phyloP scores from a whole-genome alignment of 257 asterid genomes.

The Penstemon davidsonii region DNA sequence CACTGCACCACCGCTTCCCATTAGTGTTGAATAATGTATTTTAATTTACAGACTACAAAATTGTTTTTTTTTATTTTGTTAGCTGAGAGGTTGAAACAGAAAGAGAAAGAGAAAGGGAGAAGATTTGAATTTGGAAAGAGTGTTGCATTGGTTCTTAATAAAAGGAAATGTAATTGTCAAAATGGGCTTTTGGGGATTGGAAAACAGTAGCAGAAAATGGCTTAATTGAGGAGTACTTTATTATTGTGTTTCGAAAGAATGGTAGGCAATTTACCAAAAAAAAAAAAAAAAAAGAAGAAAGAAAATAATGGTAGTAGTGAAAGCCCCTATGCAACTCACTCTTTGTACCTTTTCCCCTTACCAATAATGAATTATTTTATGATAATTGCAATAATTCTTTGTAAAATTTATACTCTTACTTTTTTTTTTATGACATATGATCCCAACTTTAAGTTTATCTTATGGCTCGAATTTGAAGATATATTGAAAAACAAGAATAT shows the following conservation, averaged over 20 bases:
- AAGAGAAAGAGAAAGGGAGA: background rate
- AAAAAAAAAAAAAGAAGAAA: too few species aligned
- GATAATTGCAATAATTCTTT: too few species aligned
- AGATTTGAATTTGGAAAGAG: slow-evolving; percentile 7
- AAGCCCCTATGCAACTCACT: too few species aligned
- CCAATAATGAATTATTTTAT: too few species aligned
- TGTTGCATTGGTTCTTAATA: slow-evolving; percentile 27
- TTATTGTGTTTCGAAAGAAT: slow-evolving; percentile 27
- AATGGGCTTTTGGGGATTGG: slow-evolving; percentile 41
- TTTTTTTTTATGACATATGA: too few species aligned
- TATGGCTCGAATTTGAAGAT: too few species aligned
- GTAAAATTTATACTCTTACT: too few species aligned
- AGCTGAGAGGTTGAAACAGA: slow-evolving; percentile 5
- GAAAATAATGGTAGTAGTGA: too few species aligned
- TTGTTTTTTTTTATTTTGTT: slow-evolving; percentile 9
- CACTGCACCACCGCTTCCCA: slow-evolving; percentile 22
- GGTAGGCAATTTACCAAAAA: slow-evolving; percentile 27
- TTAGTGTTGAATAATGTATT: slow-evolving; percentile 10
- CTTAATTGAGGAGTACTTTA: slow-evolving; percentile 21
- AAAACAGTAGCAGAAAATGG: slow-evolving; percentile 12
- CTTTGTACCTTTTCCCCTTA: too few species aligned
- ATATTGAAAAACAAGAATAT: too few species aligned
- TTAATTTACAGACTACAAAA: background rate
- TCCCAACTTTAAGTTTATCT: too few species aligned
- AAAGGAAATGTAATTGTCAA: slow-evolving; percentile 32